Evolutionary conservation across 208 protist genomes (phyloP).

Genomic region (Crithidia thermophila): DNA sequence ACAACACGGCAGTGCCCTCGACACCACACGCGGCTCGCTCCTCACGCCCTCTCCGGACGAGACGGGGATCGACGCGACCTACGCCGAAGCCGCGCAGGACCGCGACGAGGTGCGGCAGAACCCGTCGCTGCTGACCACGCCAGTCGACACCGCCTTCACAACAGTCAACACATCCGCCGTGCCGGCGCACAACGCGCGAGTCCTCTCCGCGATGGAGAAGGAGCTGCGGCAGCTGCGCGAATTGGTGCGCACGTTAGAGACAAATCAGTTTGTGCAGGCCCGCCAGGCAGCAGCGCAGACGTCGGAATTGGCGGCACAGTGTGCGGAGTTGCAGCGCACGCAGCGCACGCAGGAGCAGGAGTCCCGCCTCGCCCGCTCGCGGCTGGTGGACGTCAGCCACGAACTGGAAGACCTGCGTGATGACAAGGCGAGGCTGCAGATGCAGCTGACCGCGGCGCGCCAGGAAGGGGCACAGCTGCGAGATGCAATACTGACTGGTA

Average conservation of each 20-base stretch:
- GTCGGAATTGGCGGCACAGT: slow-evolving; percentile 16
- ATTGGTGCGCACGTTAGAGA: slow-evolving; percentile 29
- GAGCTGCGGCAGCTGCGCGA: slow-evolving; percentile 34
- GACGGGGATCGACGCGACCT: neutral
- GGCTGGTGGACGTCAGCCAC: slow-evolving; percentile 20
- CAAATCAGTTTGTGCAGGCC: slow-evolving; percentile 24
- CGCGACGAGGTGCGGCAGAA: too few relatives aligned
- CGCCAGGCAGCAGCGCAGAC: slow-evolving; percentile 25
- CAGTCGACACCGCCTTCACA: neutral
- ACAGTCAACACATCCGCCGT: neutral
- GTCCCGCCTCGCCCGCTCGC: slow-evolving; percentile 21
- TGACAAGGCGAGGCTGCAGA: slow-evolving; percentile 42
- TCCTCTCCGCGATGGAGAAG: slow-evolving; percentile 10
- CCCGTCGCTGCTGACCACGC: neutral
- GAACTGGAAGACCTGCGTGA: slow-evolving; percentile 27
- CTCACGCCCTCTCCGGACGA: neutral
- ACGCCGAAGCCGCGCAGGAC: too few relatives aligned
- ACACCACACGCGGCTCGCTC: neutral
- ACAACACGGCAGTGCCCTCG: neutral
- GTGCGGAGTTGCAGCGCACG: slow-evolving; percentile 26
- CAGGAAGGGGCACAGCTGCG: slow-evolving; percentile 29
- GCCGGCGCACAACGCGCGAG: neutral
- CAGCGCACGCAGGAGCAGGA: slow-evolving; percentile 22
- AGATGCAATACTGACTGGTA: slow-evolving; percentile 30
- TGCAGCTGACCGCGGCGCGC: slow-evolving; percentile 37